Evolutionary conservation across 2,329 filamentous ascomycete species (phyloP), one percentile per base, ranked within the genome.

Genomic region (Diaporthe sp.): DNA sequence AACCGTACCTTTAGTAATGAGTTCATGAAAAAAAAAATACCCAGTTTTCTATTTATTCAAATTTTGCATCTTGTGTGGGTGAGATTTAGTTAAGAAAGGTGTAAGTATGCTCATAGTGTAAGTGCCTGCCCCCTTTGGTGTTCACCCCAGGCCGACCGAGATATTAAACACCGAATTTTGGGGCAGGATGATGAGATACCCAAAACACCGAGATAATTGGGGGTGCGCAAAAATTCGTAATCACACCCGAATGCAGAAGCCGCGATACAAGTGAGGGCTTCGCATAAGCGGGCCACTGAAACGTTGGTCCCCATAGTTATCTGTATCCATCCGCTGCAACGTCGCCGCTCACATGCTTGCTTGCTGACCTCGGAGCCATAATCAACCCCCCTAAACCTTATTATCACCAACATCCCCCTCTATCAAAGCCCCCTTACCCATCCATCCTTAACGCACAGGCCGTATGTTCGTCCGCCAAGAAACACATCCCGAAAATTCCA

Each of bases 271-370:
- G 34, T 15, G 31, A 68, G 62, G 25, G 19, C 44, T n/a, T 25
- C 62, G 44, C 46, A 19, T 15, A 37, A 17, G 61, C 61, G 61
- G 44, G n/a, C 61, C 44, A 34, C 61, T 34, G 42, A 51, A 22
- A 25, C 37, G 15, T 34, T 13, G 19, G 44, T 51, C 62, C n/a
- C 62, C 62, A 51, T 51, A 68, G 44, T 51, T 51, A 51, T 34
- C 28, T 25, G 25, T 53, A 68, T 68, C 62, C 62, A 46, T 65
- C 60, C 25, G 22, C 31, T 68, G 62, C 62, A 53, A 68, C 62
- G 31, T 68, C 62, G 62, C 46, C 31, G 49, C 34, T 9, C 46
- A 53, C 34, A 68, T 28, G 62, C 44, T 17, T 28, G 62, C 44
- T 17, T 51, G 31, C 62, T 17, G n/a, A 12, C 46, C 31, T 39